Evolutionary conservation across 164 flowering plant genomes (phyloP).

Genomic region (Buxus sempervirens): DNA sequence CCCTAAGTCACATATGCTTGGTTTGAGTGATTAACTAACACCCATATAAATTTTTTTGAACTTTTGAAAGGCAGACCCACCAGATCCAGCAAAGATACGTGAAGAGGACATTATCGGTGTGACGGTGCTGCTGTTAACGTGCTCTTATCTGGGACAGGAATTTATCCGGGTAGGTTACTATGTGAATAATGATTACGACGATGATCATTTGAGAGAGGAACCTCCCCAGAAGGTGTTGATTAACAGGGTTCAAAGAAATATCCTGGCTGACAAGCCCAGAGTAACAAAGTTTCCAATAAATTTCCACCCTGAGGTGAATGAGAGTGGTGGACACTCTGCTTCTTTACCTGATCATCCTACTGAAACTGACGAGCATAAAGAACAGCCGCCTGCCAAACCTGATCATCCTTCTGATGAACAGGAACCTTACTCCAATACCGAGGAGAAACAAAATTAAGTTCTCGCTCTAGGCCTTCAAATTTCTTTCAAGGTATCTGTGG

Average conservation of each 20-base stretch:
- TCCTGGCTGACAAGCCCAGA: slow-evolving; percentile 66
- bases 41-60: neutral
- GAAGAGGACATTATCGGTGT: slow-evolving; percentile 79
- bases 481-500: too few species aligned
- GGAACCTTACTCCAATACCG: neutral
- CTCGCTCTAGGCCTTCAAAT: neutral
- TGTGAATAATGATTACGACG: slow-evolving; percentile 76
- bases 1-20: neutral
- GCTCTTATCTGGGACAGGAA: slow-evolving; percentile 74
- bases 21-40: too few species aligned
- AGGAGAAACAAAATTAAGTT: neutral
- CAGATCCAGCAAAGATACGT: slow-evolving; percentile 67
- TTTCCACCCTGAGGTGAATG: slow-evolving; percentile 58
- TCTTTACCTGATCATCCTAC: slow-evolving; percentile 19
- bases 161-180: slow-evolving; percentile 73
- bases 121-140: slow-evolving; percentile 66
- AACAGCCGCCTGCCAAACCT: neutral
- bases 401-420: neutral
- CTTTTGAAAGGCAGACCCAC: slow-evolving; percentile 49
- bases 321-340: slow-evolving; percentile 31
- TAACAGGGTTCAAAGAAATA: slow-evolving; percentile 61
- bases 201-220: slow-evolving; percentile 66
- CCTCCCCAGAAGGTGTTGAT: slow-evolving; percentile 68
- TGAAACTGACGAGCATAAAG: neutral
- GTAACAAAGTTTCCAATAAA: slow-evolving; percentile 77